These are phyloP conservation scores for Phytopythium cucurbitacearum DNA, from an alignment of 352 stramenopile species.

Conservation along the genomic window DNA sequence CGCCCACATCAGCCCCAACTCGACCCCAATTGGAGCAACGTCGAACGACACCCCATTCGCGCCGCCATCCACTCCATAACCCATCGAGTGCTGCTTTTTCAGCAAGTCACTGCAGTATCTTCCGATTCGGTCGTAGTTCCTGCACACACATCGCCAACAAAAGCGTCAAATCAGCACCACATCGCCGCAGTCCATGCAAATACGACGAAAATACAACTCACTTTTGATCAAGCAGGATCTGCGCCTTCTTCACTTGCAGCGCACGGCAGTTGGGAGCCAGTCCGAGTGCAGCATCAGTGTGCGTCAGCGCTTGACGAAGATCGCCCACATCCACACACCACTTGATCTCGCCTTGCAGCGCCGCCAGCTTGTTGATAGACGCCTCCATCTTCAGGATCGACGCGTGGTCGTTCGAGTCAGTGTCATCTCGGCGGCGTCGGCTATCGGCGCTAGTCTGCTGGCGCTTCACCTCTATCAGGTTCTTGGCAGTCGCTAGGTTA, in stretches of 20 bases:
- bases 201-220: slow-evolving; percentile 19
- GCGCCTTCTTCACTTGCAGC: slow-evolving; percentile 61
- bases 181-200: neutral
- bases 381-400: slow-evolving; percentile 54
- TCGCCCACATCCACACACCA: slow-evolving; percentile 49
- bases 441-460: no score
- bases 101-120: slow-evolving; percentile 48
- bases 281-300: slow-evolving; percentile 44
- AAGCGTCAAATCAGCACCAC: neutral
- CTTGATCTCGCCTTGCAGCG: slow-evolving; percentile 49
- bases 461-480: slow-evolving; percentile 18
- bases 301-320: slow-evolving; percentile 34
- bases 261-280: slow-evolving; percentile 47
- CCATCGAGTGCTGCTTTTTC: slow-evolving; percentile 37
- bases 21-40: slow-evolving; percentile 49
- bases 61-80: slow-evolving; percentile 4
- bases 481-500: slow-evolving; percentile 39
- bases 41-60: slow-evolving; percentile 22
- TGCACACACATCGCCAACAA: slow-evolving; percentile 11
- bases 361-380: slow-evolving; percentile 41
- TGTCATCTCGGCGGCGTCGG: slow-evolving; percentile 8
- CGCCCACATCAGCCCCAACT: slow-evolving; percentile 53
- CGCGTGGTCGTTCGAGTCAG: slow-evolving; percentile 32
- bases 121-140: slow-evolving; percentile 46
- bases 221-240: slow-evolving; percentile 62